Evolutionary conservation across 2,329 filamentous ascomycete genomes (phyloP), one percentile per base, ranked within the genome.

Genomic region (Cyphellophora europaea): DNA sequence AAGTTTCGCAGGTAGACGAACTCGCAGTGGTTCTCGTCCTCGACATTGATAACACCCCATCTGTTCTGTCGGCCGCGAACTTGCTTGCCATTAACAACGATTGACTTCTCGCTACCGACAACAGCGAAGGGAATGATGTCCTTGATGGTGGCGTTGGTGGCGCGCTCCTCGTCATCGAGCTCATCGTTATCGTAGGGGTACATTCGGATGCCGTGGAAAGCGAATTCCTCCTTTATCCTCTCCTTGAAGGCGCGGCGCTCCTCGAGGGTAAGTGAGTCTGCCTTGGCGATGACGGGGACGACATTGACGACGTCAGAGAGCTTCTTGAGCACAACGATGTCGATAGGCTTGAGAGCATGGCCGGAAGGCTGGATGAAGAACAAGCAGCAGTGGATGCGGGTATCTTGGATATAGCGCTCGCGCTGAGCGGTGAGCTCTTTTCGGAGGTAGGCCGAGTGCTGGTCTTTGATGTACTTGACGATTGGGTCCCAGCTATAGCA

Each of bases 381-480:
- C 54, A 98, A 71, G 66, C 91, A 98, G 79, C 87, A 95, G 74
- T 98, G 91, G 57, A 98, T 95, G 57, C 91, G 84, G 50, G 91
- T 98, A 66, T 98, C 91, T 71, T 94, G 89, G 51, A 98, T 95
- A 66, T 98, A 98, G 56, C 91, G 82, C 69, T 98, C 91, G 67
- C 91, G 85, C 74, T 98, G 91, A 51, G 91, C 91, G 37, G 91
- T 96, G 57, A 98, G 86, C 67, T 98, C 91, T 76, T 98, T 98
- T 66, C 91, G 85, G 53, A 98, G 79, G 71, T 96, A 98, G 55
- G 91, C 89, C 35, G 87, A 95, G 74, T 98, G 91, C 72, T 98
- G 91, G 67, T 98, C 91, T 76, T 98, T 98, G 76, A 98, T 98
- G 69, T 98, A 98, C 74, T 98, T 98, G 74, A 98, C 89, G 62